Conservation (phyloP, 2,329 filamentous ascomycete species). For the Colletotrichum cuscutae region DNA sequence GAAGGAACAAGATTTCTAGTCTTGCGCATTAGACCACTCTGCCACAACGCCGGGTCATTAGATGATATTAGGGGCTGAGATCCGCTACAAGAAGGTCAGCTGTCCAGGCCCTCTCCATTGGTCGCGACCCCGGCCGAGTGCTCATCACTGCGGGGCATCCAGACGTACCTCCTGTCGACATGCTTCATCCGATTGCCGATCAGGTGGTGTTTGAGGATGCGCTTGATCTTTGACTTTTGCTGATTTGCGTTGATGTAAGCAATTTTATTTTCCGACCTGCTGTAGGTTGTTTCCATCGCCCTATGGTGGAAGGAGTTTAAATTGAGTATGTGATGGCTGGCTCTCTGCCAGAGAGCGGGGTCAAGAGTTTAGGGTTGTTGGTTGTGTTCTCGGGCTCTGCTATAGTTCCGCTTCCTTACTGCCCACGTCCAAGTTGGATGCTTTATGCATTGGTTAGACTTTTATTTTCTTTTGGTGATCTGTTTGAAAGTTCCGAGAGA, state of each 20-base stretch:
- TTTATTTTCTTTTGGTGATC: background rate
- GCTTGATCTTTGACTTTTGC: background rate
- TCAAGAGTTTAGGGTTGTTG: background rate
- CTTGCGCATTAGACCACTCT: constrained; percentile 31
- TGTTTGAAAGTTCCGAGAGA: background rate
- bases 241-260: background rate
- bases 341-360: background rate
- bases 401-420: background rate
- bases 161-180: background rate
- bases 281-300: background rate
- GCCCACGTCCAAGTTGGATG: background rate
- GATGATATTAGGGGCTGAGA: accelerated
- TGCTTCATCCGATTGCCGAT: background rate
- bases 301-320: background rate
- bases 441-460: background rate
- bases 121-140: too few relatives aligned
- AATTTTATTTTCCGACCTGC: background rate
- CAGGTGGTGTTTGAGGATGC: background rate
- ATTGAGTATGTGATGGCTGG: background rate
- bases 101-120: background rate
- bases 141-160: background rate
- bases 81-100: accelerated
- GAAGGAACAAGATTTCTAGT: constrained; percentile 32
- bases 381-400: background rate
- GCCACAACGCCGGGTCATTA: constrained; percentile 18